A percentile compares a stretch with the other conserved stretches of the same genome.
These are phyloP conservation scores for Nannochloris sp. DNA, from an alignment of 139 green algal species.

Conservation along the genomic window DNA sequence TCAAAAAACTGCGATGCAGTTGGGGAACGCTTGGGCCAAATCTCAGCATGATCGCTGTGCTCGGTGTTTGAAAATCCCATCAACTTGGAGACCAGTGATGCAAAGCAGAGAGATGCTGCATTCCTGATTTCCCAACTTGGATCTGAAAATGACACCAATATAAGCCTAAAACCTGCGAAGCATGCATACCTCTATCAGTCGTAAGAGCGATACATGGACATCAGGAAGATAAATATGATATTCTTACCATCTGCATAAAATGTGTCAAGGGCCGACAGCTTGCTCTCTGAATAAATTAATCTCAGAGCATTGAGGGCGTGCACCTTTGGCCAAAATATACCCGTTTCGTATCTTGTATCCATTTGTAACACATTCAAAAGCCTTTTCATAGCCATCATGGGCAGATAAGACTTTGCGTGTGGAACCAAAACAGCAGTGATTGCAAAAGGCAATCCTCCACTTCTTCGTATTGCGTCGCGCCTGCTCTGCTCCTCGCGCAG, in stretches of 20 bases:
- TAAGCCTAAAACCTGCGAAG: not conserved
- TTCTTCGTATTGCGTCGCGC: not conserved
- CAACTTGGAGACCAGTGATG: not conserved
- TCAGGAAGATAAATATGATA: not conserved
- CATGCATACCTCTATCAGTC: not conserved
- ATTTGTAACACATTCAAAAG: not conserved
- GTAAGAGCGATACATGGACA: not conserved
- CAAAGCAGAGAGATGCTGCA: not conserved
- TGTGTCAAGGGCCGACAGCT: not conserved
- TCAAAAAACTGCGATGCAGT: not conserved
- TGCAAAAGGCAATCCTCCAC: not conserved
- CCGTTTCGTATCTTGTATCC: not conserved
- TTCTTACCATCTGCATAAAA: not conserved
- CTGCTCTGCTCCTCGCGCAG: not conserved
- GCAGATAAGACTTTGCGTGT: not conserved
- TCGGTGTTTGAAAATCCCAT: conserved; percentile 1
- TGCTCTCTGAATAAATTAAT: not conserved
- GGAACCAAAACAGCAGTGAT: not conserved
- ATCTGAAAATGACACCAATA: not conserved
- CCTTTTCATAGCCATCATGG: not conserved
- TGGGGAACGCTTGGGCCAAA: not conserved
- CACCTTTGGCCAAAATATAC: not conserved
- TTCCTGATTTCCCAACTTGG: not conserved
- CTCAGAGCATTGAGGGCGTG: not conserved
- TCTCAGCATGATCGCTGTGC: not conserved